A percentile compares a stretch with the other conserved stretches of the same genome.
Evolutionary conservation across 306 rosid species (phyloP).

Genomic region (Vigna reflexopilosa): DNA sequence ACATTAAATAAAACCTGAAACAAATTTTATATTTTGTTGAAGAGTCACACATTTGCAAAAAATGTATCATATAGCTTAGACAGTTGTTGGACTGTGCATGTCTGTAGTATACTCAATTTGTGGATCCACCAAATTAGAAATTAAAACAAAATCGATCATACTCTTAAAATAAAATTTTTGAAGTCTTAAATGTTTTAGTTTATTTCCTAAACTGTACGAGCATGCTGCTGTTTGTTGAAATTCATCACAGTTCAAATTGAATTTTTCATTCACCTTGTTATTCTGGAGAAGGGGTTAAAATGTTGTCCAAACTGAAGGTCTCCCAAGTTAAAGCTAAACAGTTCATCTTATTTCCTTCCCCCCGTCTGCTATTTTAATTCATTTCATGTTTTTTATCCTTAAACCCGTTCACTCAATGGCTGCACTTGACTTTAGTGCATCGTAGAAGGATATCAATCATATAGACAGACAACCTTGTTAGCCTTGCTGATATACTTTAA

Average conservation of each 20-base stretch:
- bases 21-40: conserved; percentile 13
- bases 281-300: not conserved
- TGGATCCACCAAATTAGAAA: conserved; percentile 12
- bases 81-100: conserved; percentile 8
- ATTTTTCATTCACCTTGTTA: not conserved
- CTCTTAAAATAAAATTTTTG: not conserved
- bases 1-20: not conserved
- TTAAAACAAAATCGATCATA: not conserved
- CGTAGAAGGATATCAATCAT: too few species aligned
- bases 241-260: not conserved
- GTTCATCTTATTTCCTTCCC: too few species aligned
- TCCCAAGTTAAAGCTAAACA: too few species aligned
- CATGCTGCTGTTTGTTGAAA: not conserved
- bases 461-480: too few species aligned
- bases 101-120: not conserved
- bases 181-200: not conserved
- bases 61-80: conserved; percentile 1
- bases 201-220: not conserved
- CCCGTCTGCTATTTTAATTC: too few species aligned
- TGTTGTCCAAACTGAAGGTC: too few species aligned
- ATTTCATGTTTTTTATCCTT: too few species aligned
- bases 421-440: too few species aligned
- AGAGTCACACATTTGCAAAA: not conserved
- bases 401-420: too few species aligned
- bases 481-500: too few species aligned